Evolutionary conservation across 1,284 basidiomycete species (phyloP).

Genomic region (Rhizopogon parksii): DNA sequence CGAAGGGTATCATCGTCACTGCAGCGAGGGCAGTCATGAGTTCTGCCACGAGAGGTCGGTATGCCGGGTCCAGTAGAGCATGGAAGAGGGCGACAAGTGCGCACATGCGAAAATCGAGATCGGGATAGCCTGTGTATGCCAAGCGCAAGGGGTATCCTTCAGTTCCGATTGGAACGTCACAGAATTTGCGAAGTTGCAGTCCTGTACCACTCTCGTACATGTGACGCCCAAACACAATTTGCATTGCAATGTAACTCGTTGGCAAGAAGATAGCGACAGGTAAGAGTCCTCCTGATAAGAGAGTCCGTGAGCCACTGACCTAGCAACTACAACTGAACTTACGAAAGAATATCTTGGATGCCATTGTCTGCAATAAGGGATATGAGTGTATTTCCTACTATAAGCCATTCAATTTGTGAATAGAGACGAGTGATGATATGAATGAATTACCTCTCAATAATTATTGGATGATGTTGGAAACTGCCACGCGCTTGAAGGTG

Average conservation of each 20-base stretch:
- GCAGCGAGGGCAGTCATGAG: constrained; percentile 19
- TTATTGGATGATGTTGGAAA: too few species aligned
- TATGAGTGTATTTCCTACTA: neutral
- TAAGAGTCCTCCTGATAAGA: constrained; percentile 5
- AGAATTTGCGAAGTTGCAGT: constrained; percentile 9
- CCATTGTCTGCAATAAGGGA: neutral
- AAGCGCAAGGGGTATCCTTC: constrained; percentile 25
- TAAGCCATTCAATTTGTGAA: neutral
- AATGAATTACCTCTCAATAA: neutral
- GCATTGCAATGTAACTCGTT: constrained; percentile 9
- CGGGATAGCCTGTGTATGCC: constrained; percentile 26
- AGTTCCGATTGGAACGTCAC: constrained; percentile 9
- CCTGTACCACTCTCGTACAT: constrained; percentile 12
- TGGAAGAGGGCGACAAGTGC: constrained; percentile 36
- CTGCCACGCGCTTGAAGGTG: too few species aligned
- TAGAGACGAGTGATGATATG: neutral
- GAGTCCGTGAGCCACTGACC: neutral
- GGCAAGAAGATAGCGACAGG: constrained; percentile 16
- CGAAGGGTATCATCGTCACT: constrained; percentile 13
- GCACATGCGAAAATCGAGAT: constrained; percentile 32
- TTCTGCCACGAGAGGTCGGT: constrained; percentile 26
- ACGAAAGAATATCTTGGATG: constrained; percentile 3
- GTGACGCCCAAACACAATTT: constrained; percentile 15
- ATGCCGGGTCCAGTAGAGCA: constrained; percentile 22
- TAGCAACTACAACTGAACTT: neutral